These are phyloP conservation scores for Cylindrodendrum hubeiense DNA, from an alignment of 2,329 filamentous ascomycete genomes.

Conservation along the genomic window DNA sequence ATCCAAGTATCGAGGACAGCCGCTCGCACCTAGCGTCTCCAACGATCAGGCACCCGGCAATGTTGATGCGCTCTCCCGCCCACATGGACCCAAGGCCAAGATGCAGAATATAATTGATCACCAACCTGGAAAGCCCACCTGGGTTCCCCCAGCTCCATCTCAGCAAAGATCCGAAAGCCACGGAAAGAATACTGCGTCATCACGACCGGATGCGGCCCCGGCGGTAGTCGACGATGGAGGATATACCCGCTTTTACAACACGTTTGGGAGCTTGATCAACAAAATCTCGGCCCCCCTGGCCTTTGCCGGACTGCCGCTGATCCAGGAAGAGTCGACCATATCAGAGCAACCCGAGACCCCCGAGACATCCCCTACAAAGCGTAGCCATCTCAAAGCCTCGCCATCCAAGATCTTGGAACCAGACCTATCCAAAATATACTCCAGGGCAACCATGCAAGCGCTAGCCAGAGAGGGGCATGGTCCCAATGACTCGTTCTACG, in stretches of 20 bases:
- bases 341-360: conserved; percentile 50
- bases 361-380: conserved; percentile 53
- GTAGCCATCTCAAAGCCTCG: conserved; percentile 51
- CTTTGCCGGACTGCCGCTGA: conserved; percentile 90
- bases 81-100: conserved; percentile 62
- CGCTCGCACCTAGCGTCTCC: conserved; percentile 78
- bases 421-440: conserved; percentile 87
- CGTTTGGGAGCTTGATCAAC: conserved; percentile 90
- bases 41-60: conserved; percentile 80
- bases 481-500: conserved; percentile 86
- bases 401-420: conserved; percentile 57
- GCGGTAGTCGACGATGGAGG: conserved; percentile 73
- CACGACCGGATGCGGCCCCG: conserved; percentile 41
- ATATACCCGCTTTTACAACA: conserved; percentile 91
- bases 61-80: conserved; percentile 68
- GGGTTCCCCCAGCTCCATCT: conserved; percentile 59
- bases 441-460: conserved; percentile 84
- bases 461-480: conserved; percentile 77
- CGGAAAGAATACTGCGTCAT: conserved; percentile 41
- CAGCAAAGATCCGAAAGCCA: conserved; percentile 41
- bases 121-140: conserved; percentile 64
- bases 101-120: conserved; percentile 70
- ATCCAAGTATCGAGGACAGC: conserved; percentile 73
- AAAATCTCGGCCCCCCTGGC: conserved; percentile 90
- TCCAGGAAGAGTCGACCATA: conserved; percentile 60